Evolutionary conservation across 805 yeast genomes (phyloP), one percentile per base, ranked within the genome.

Genomic region (Citeromyces matritensis): DNA sequence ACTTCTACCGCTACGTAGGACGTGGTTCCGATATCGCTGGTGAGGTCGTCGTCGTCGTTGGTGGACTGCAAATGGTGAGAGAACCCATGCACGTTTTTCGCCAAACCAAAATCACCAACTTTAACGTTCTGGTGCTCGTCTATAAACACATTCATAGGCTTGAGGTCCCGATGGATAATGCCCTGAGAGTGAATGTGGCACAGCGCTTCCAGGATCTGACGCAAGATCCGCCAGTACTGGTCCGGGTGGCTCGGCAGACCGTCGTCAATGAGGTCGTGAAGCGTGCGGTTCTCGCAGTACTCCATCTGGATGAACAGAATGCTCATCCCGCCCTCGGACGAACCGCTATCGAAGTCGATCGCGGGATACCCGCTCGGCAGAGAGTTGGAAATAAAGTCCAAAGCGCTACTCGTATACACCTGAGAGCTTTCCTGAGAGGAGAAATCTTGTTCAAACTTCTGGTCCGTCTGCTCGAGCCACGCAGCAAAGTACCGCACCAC

Each of bases 301-400:
- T 91, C 98, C 99, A 91, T 91, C 48, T 91, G 99, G 41, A 91
- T 91, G 49, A 82, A 91, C 21, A 91, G 54, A 0, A 94, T 84
- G 33, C 86, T 79, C 39, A 60, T 60, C 29, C 57, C 51, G 35
- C 57, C 58, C 4, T 37, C 47, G 6, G 34, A 37, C 3, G 45
- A 33, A 0, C 50, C 47, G 30, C 41, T 37, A 23, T 43, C 45
- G 47, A 72, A 72, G 7, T 67, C 79, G 35, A 73, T 57, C 29
- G 63, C 67, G 1, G 80, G 78, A 33, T 57, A 55, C 2, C 56
- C 60, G 19, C 53, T 58, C 37, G 50, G 63, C 37, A 69, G 53
- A 0, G 84, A 73, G 33, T 65, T 68, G 1, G 86, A 74, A 14
- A 80, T 72, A 42, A 77, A 80, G 46, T 80, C 93, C 36, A 78